Evolutionary conservation across 169 alveolate species (phyloP).

Genomic region (Eimeria brunetti): DNA sequence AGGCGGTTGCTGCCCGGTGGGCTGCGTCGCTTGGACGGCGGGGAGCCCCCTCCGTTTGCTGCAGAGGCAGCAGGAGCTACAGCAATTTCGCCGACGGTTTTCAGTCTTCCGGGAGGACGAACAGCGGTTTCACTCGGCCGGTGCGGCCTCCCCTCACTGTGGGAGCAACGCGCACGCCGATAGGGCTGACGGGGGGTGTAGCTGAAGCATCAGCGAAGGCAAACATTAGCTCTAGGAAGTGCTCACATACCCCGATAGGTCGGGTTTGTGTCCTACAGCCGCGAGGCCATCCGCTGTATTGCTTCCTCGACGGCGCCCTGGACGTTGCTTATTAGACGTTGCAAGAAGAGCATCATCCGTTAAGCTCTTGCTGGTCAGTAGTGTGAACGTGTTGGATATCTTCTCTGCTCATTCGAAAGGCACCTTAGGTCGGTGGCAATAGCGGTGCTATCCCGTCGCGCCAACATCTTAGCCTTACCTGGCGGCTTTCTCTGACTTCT

Average conservation of each 20-base stretch:
- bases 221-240: background rate
- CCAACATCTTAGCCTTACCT: constrained; percentile 19
- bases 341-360: background rate
- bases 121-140: constrained; percentile 57
- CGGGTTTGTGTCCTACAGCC: background rate
- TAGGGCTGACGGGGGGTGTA: constrained; percentile 64
- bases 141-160: constrained; percentile 73
- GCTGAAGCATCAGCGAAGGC: constrained; percentile 40
- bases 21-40: constrained; percentile 72
- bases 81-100: constrained; percentile 14
- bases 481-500: constrained; percentile 17
- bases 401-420: background rate
- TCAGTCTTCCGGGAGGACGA: constrained; percentile 18
- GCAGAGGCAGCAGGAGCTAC: constrained; percentile 63
- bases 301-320: background rate
- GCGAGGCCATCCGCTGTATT: background rate
- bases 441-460: constrained; percentile 16
- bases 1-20: constrained; percentile 68
- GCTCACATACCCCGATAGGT: background rate
- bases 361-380: constrained; percentile 11
- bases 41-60: constrained; percentile 37
- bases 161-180: constrained; percentile 68
- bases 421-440: background rate
- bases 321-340: background rate
- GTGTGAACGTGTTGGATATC: background rate